Evolutionary conservation across 257 asterid genomes (phyloP), one percentile per base, ranked within the genome.

Genomic region (Catharanthus roseus): DNA sequence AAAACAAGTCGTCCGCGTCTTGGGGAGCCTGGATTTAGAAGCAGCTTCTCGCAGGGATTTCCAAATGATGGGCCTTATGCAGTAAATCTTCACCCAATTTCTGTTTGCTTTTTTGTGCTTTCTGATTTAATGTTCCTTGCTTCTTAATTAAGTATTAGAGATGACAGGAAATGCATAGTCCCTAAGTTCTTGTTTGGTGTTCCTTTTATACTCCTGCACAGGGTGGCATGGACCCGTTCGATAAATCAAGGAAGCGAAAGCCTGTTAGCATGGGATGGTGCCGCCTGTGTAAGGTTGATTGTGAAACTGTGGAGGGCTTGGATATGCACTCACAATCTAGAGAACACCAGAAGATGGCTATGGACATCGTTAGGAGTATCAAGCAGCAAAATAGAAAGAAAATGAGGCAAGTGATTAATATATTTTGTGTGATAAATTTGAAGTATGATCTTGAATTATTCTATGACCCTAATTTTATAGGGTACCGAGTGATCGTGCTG

Each of bases 281-380:
- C 78, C 85, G 93, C 77, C 80, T 93, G 50, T 93, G 98, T 81
- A 82, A 81, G 78, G 58, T 85, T 58, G 98, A 93, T 79, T 93
- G 97, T 80, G 96, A 86, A 74, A 81, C 97, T 8, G 87, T 90
- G 56, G 97, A 90, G 76, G 89, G 92, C 36, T 79, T 93, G 68
- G 96, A 93, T 70, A 69, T 86, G 79, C 98, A 93, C 80, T 86
- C 97, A 6, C 98, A 93, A 77, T 81, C 95, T 19, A 78, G 89
- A 77, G 97, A 93, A 74, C 98, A 93, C 89, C 96, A 90, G 84
- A 84, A 79, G 49, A 87, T 79, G 88, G 83, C 98, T n/a, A 80
- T 90, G 88, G 92, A 89, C 80, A 75, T 89, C 80, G 96, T 90
- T 71, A 87, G 77, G 78, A 79, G 73, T 72, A 93, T 93, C 73